Evolutionary conservation across 768 basidiomycete species (phyloP), one percentile per base, ranked within the genome.

Genomic region (Mycena kentingensis): DNA sequence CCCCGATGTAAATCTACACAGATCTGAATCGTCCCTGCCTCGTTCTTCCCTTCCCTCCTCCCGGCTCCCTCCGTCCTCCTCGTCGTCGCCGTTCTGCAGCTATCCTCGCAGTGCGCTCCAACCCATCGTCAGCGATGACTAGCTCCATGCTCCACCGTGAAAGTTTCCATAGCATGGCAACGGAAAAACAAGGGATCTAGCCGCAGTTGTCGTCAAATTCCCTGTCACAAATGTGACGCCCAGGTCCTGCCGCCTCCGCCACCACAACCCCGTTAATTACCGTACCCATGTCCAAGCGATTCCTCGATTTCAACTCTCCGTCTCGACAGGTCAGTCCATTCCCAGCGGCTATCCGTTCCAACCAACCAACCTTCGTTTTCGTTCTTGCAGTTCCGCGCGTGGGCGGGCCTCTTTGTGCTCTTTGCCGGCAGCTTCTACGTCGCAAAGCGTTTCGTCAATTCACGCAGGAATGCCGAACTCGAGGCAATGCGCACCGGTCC

Each of bases 351-450:
- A 19, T 19, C n/a, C 19, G 37, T n/a, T 25, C 3, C 15, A 22
- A n/a, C 45, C 29, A 8, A 11, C 42, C 21, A 19, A 25, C 19
- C 12, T 3, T 4, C 47, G 35, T 7, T 24, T 16, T 22, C 1
- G 18, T 39, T 18, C 29, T 18, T 5, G 1, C 28, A 60, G 58
- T 60, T 60, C 39, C 50, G 58, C 26, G 46, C 51, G 1, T 60
- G 52, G 21, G 58, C 46, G 18, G 54, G 54, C 16, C 58, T 60
- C 13, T 60, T 60, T 15, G 49, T 60, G 6, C 16, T 60, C 3
- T 60, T 60, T 27, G 58, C 51, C 37, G 51, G 21, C 19, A 42
- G 54, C 2, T 60, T 60, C 43, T 60, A 60, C 39, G 6, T 44
- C 12, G 58, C 58, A 12, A 35, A 43, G 5, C 36, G 22, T 18